phyloP scores from a whole-genome alignment of 2,329 filamentous ascomycete genomes.

The Immersiporthe knoxdaviesiana region DNA sequence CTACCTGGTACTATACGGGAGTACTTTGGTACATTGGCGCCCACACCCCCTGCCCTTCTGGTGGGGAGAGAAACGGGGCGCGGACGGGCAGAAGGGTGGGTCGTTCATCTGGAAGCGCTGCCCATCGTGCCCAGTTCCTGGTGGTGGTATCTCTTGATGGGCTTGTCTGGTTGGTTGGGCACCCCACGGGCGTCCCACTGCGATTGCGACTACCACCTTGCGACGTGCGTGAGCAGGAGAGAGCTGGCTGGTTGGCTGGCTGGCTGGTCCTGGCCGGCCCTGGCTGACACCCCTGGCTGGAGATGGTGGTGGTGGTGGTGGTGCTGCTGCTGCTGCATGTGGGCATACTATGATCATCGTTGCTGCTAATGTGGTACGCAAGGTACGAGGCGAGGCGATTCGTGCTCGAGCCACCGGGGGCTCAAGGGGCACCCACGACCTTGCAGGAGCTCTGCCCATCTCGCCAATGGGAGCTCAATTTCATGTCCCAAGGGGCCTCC shows the following conservation, averaged over 20 bases:
- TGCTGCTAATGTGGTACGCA: not conserved
- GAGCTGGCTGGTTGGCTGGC: not conserved
- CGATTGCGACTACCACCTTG: conserved; percentile 1
- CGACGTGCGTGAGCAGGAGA: not conserved
- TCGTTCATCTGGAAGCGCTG: conserved; percentile 13
- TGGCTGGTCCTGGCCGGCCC: not conserved
- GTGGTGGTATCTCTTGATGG: not conserved
- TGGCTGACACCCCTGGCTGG: not conserved
- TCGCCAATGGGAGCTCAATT: conserved; percentile 31
- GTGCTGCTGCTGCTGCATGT: not conserved
- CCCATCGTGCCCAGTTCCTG: conserved; percentile 1
- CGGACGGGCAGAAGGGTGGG: conserved; percentile 2
- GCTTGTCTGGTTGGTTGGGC: conserved; percentile 19
- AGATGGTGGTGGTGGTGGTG: no score
- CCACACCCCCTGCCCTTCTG: not conserved
- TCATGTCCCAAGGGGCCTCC: conserved; percentile 29
- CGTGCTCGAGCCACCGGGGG: conserved; percentile 25
- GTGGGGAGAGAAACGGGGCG: not conserved
- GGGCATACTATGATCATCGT: no score
- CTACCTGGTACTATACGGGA: not conserved
- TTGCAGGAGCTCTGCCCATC: conserved; percentile 27
- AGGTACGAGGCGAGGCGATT: conserved; percentile 2
- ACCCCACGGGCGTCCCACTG: conserved; percentile 18
- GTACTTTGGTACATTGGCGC: not conserved
- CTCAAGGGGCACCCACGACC: conserved; percentile 9